These are phyloP conservation scores for Coemansia sp. DNA, from an alignment of 192 early-diverging fungal species.

Conservation along the genomic window DNA sequence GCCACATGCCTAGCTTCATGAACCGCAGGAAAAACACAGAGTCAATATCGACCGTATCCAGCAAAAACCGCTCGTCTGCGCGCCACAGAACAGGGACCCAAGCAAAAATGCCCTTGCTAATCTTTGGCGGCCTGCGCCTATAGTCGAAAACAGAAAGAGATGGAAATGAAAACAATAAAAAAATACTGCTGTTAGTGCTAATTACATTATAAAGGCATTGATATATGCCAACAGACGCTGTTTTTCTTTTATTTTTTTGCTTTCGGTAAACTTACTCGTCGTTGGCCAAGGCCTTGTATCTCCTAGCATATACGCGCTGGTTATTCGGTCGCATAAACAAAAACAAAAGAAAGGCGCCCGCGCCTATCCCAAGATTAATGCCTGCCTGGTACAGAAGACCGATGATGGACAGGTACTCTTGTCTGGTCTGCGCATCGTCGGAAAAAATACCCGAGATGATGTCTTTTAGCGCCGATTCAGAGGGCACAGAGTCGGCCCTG, in stretches of 20 bases:
- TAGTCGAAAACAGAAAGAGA: slow-evolving; percentile 14
- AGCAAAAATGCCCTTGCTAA: slow-evolving; percentile 64
- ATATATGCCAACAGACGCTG: no score
- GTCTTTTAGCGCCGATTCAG: slow-evolving; percentile 33
- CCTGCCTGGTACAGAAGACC: slow-evolving; percentile 65
- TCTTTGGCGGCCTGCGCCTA: slow-evolving; percentile 67
- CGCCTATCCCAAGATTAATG: slow-evolving; percentile 61
- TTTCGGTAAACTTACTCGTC: slow-evolving; percentile 30
- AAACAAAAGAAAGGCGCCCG: slow-evolving; percentile 60
- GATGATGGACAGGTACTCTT: slow-evolving; percentile 54
- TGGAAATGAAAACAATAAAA: slow-evolving; percentile 12
- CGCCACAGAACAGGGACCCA: slow-evolving; percentile 65
- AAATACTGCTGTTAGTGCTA: background rate
- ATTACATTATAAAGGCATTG: no score
- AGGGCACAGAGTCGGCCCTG: background rate
- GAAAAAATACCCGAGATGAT: slow-evolving; percentile 53
- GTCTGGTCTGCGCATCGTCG: slow-evolving; percentile 41
- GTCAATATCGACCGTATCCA: slow-evolving; percentile 71
- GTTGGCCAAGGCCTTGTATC: slow-evolving; percentile 53
- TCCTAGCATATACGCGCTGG: slow-evolving; percentile 53
- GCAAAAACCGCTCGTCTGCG: slow-evolving; percentile 60
- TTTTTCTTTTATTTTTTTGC: background rate
- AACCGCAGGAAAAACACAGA: slow-evolving; percentile 73
- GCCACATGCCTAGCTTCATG: slow-evolving; percentile 59
- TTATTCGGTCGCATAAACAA: slow-evolving; percentile 62